Base-by-base conservation (phyloP, 2,329 filamentous ascomycete genomes). In the Neopestalotiopsis sp. region DNA sequence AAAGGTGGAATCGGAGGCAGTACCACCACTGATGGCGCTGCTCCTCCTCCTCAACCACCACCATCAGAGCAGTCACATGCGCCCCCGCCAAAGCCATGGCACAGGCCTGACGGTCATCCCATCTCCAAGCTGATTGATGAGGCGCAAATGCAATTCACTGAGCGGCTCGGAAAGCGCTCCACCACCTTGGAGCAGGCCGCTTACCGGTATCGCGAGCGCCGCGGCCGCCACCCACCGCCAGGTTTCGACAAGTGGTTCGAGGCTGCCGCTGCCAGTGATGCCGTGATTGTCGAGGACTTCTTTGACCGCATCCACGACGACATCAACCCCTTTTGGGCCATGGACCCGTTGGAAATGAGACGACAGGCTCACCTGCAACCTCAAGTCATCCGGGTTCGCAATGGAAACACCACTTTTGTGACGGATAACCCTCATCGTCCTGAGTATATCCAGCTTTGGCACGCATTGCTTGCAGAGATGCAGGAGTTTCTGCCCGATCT, bases 261-360 rank as follows among this genome's bases (percentile, higher is more conserved):
- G 42, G 88, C 86, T 61, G 89, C 89, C 4, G 74, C 81, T 34
- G 80, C 85, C 32, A 80, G 79, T 30, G 78, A 87, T 42, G 84
- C 86, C 5, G 76, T 90, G 66, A 81, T 90, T 4, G 82, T 91
- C 17, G 89, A 91, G 73, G 86, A 89, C 65, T 91, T 88, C 73
- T 91, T 89, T 77, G 87, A 90, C 74, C 87, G 88, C 68, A 87
- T 91, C 62, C 89, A 89, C 79, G 85, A 90, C 71, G 89, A 91
- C 74, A 75, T 91, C 67, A 80, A 85, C 59, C 89, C 89, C 1
- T 90, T 88, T 74, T 91, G 88, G 88, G 87, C 81, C 2, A 75
- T 89, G 38, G 84, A 87, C 32, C 78, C 82, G 9, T 76, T 79
- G 53, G 77, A 81, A 63, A 76, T 82, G 20, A 75, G 77, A 32